Evolutionary conservation across 2,329 filamentous ascomycete genomes (phyloP).

Genomic region (Fusarium abutilonis): DNA sequence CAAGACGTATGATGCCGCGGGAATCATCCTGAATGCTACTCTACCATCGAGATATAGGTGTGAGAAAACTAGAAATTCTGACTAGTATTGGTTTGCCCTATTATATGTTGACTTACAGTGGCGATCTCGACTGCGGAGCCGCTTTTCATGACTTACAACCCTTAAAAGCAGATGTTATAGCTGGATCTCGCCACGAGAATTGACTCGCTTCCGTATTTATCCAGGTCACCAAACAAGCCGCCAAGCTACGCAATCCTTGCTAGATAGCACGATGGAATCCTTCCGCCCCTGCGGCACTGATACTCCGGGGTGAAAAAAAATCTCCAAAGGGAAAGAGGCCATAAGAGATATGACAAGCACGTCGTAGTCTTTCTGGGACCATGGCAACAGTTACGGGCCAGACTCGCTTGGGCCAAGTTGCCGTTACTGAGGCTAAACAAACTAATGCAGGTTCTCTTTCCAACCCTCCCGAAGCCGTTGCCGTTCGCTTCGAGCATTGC

Average conservation of each 20-base stretch:
- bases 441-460: slow-evolving; percentile 25
- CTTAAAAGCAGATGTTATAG: not conserved
- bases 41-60: not conserved
- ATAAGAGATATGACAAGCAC: not conserved
- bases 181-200: not conserved
- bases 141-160: not conserved
- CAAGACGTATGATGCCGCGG: not conserved
- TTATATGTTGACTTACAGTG: not conserved
- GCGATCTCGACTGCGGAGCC: not conserved
- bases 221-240: not conserved
- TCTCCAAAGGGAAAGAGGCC: slow-evolving; percentile 13
- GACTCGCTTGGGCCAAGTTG: not conserved
- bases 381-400: slow-evolving; percentile 1
- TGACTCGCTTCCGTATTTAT: not conserved
- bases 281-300: not conserved
- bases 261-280: not conserved
- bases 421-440: not conserved
- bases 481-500: not conserved
- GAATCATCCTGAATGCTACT: not conserved
- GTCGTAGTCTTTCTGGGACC: slow-evolving; percentile 8
- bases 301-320: not conserved
- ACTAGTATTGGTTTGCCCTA: not conserved
- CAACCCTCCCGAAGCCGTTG: not conserved
- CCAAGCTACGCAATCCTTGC: not conserved
- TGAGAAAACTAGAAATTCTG: not conserved